A percentile compares a stretch with the other conserved stretches of the same genome.
phyloP scores from a whole-genome alignment of 805 yeast species.

The Ogataea haglerorum region DNA sequence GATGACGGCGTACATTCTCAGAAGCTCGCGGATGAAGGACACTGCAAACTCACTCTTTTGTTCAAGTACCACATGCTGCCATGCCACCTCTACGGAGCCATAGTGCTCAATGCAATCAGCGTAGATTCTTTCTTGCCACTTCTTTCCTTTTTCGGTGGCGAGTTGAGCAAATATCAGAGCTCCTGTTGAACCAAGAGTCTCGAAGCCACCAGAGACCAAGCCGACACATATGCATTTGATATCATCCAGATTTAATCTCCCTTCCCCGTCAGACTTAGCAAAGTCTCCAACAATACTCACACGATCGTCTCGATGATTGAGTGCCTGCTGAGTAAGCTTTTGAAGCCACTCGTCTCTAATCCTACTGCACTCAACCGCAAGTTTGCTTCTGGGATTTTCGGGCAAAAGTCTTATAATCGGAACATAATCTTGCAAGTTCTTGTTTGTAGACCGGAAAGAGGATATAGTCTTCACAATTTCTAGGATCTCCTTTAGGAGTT shows the following conservation, averaged over 20 bases:
- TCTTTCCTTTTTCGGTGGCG: conserved; percentile 10
- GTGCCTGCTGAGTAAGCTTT: conserved; percentile 27
- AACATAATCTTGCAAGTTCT: conserved; percentile 37
- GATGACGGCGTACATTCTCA: conserved; percentile 25
- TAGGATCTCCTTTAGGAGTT: conserved; percentile 30
- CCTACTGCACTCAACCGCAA: conserved; percentile 27
- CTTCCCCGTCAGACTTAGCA: conserved; percentile 28
- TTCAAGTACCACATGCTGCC: conserved; percentile 16
- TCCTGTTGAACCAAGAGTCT: conserved; percentile 22
- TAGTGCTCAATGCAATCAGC: conserved; percentile 13
- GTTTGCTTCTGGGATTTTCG: conserved; percentile 25
- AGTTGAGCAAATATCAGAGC: conserved; percentile 19
- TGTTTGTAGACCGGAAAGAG: conserved; percentile 35
- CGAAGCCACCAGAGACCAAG: conserved; percentile 25
- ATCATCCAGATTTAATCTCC: conserved; percentile 20
- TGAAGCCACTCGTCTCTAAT: conserved; percentile 33
- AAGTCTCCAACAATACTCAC: conserved; percentile 35
- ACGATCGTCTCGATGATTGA: conserved; percentile 25
- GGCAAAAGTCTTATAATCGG: conserved; percentile 34
- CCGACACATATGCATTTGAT: conserved; percentile 25
- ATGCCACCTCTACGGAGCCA: conserved; percentile 18
- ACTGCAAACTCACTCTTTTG: conserved; percentile 20
- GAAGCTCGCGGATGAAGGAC: conserved; percentile 20
- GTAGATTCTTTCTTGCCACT: conserved; percentile 22
- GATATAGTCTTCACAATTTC: conserved; percentile 31